These are phyloP conservation scores for Bipolaris zeicola DNA, from an alignment of 2,329 filamentous ascomycete genomes.

Conservation along the genomic window DNA sequence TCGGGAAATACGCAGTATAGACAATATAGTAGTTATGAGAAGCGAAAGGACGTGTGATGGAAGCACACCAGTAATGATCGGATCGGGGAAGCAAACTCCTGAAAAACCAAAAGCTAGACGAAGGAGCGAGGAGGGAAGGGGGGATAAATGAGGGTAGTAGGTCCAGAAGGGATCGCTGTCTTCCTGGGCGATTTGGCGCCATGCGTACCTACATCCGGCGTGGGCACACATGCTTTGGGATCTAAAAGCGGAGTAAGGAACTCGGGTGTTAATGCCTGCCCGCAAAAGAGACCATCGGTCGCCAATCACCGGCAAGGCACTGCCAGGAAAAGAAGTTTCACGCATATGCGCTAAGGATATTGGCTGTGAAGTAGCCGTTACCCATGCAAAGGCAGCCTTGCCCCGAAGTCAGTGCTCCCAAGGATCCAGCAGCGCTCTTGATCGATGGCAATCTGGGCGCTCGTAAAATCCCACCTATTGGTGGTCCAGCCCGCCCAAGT, in stretches of 20 bases:
- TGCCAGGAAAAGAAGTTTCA: slow-evolving; percentile 30
- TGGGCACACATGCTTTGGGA: slow-evolving; percentile 24
- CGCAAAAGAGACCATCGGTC: slow-evolving; percentile 20
- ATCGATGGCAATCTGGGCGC: slow-evolving; percentile 12
- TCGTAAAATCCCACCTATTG: slow-evolving; percentile 9
- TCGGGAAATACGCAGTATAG: slow-evolving; percentile 16
- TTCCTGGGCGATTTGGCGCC: slow-evolving; percentile 29
- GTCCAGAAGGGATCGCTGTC: slow-evolving; percentile 25
- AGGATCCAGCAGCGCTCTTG: slow-evolving; percentile 10
- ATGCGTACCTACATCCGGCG: too few relatives aligned
- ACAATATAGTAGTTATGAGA: slow-evolving; percentile 5
- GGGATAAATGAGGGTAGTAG: slow-evolving; percentile 35
- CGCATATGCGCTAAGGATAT: slow-evolving; percentile 30
- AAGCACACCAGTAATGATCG: slow-evolving; percentile 38
- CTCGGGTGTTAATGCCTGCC: slow-evolving; percentile 31
- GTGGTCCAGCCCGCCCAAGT: neutral
- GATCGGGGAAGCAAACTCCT: slow-evolving; percentile 28
- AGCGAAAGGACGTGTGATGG: slow-evolving; percentile 46
- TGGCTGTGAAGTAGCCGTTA: slow-evolving; percentile 26
- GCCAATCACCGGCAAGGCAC: slow-evolving; percentile 29
- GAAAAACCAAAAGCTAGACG: slow-evolving; percentile 23
- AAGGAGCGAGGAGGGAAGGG: slow-evolving; percentile 25
- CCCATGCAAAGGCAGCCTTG: slow-evolving; percentile 27
- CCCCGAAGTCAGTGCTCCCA: slow-evolving; percentile 11
- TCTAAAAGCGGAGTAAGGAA: slow-evolving; percentile 43